Percentiles rank a stretch among this genome's conserved stretches.
Evolutionary conservation across 2,329 filamentous ascomycete genomes (phyloP).

Genomic region (Beauveria sp.): DNA sequence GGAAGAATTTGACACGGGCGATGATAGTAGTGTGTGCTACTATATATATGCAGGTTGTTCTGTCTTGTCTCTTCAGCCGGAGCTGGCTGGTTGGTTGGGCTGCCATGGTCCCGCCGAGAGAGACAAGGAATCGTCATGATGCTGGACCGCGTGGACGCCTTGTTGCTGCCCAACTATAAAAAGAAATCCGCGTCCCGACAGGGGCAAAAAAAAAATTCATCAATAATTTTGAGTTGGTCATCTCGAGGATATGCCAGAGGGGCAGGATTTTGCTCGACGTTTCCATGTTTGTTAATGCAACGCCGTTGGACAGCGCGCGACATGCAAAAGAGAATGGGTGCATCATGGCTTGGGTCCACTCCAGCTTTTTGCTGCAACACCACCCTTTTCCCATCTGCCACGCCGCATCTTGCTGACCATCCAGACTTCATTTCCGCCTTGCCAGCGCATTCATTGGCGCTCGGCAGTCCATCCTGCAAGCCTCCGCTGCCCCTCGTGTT

Average conservation of each 20-base stretch:
- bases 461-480: constrained; percentile 2
- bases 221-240: neutral
- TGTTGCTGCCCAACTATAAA: constrained; percentile 10
- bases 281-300: neutral
- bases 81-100: constrained; percentile 2
- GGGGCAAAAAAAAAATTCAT: neutral
- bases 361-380: neutral
- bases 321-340: neutral
- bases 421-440: neutral
- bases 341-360: neutral
- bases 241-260: neutral
- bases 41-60: constrained; percentile 10
- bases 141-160: neutral
- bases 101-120: neutral
- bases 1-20: neutral
- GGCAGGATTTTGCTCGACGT: neutral
- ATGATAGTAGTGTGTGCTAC: constrained; percentile 2
- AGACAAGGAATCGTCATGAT: neutral
- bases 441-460: neutral
- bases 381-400: neutral
- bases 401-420: neutral
- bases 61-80: neutral
- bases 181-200: neutral
- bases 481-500: constrained; percentile 7
- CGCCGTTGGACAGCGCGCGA: constrained; percentile 3